Conservation (phyloP, 257 asterid species). For the Solanum commersonii region DNA sequence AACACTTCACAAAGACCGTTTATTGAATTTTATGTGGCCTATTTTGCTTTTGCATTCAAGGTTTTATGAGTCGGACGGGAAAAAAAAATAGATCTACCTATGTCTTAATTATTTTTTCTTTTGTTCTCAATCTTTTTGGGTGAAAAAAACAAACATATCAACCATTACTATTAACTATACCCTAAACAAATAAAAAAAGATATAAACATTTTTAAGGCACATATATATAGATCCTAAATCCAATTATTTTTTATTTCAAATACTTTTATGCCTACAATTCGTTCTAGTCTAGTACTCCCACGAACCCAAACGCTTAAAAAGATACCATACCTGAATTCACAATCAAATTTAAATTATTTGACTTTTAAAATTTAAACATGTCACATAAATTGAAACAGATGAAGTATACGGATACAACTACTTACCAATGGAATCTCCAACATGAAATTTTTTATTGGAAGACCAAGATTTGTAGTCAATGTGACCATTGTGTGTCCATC, state of each 20-base stretch:
- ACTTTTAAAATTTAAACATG: too few relatives aligned
- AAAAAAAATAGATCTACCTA: neutral
- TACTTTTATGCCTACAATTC: neutral
- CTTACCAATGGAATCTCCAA: constrained; percentile 43
- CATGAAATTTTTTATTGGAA: constrained; percentile 21
- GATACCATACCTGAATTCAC: too few relatives aligned
- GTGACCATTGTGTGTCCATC: constrained; percentile 27
- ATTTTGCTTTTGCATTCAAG: neutral
- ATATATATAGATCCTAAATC: neutral
- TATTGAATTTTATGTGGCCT: neutral
- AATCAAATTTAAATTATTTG: too few relatives aligned
- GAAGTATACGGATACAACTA: too few relatives aligned
- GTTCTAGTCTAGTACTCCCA: neutral
- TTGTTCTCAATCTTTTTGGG: neutral
- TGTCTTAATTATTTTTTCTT: neutral
- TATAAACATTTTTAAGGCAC: neutral
- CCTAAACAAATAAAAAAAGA: neutral
- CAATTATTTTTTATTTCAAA: neutral
- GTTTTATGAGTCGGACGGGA: neutral
- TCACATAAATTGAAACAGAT: too few relatives aligned
- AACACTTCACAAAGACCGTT: neutral
- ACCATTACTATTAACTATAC: neutral
- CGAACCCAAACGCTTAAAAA: too few relatives aligned
- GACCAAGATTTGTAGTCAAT: constrained; percentile 43
- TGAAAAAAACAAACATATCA: neutral